Percentiles rank a stretch among this genome's conserved stretches.
Evolutionary conservation across 1,139 yeast species (phyloP).

Genomic region (Hansenula lynferdii): DNA sequence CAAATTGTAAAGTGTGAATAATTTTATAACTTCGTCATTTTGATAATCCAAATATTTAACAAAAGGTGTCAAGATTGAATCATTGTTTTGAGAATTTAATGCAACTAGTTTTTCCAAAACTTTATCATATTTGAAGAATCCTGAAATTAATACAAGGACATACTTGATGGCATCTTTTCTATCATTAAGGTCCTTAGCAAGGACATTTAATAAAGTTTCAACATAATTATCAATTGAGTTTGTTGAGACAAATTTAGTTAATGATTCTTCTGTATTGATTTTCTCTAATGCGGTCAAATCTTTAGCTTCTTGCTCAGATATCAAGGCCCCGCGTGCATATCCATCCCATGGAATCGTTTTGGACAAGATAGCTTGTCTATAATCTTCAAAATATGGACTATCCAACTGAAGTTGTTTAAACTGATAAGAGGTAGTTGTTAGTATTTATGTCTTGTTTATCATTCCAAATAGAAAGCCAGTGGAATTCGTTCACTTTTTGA

Average conservation of each 20-base stretch:
- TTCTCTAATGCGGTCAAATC: conserved; percentile 58
- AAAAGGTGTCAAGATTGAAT: conserved; percentile 46
- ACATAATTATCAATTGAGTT: conserved; percentile 5
- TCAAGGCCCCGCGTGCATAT: conserved; percentile 67
- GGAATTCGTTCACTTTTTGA: too few species aligned
- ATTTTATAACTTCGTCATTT: conserved; percentile 43
- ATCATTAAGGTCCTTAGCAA: conserved; percentile 14
- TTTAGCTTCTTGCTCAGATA: conserved; percentile 62
- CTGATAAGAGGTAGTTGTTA: neutral
- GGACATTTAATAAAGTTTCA: conserved; percentile 9
- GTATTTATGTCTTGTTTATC: neutral
- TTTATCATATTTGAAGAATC: conserved; percentile 36
- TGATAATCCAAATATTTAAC: conserved; percentile 42
- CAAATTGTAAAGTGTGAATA: conserved; percentile 35
- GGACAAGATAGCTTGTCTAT: conserved; percentile 68
- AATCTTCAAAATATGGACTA: conserved; percentile 67
- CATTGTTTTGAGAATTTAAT: conserved; percentile 40
- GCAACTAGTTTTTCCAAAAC: conserved; percentile 40
- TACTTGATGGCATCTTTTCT: conserved; percentile 63
- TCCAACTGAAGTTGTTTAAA: conserved; percentile 29
- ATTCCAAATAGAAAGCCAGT: too few species aligned
- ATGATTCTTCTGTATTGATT: conserved; percentile 26
- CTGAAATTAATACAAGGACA: conserved; percentile 64
- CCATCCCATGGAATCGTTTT: conserved; percentile 95
- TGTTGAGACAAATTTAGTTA: conserved; percentile 10